These are phyloP conservation scores for Auricularia cornea DNA, from an alignment of 768 basidiomycete species.

Conservation along the genomic window DNA sequence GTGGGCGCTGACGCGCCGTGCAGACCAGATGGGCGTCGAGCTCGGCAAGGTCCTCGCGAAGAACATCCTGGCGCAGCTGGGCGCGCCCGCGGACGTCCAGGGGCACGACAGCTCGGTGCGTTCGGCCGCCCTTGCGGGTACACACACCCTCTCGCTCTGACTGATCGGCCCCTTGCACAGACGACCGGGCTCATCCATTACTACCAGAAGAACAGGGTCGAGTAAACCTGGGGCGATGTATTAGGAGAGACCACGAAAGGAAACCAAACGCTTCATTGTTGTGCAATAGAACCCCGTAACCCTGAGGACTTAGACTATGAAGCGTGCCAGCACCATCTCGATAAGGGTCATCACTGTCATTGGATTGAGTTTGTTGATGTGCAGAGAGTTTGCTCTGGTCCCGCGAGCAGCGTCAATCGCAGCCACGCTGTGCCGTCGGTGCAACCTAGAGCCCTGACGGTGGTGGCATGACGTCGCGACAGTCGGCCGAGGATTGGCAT, in stretches of 20 bases:
- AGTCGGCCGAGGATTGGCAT: no score
- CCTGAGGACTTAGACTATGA: no score
- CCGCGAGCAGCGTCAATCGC: no score
- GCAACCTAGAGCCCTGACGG: no score
- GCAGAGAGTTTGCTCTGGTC: no score
- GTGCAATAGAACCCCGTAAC: background rate
- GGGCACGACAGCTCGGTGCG: conserved; percentile 82
- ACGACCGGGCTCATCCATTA: conserved; percentile 96
- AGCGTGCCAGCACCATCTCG: no score
- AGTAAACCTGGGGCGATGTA: no score
- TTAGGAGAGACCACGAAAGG: background rate
- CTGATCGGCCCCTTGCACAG: conserved; percentile 30
- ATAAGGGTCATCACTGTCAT: no score
- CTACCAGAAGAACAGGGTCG: conserved; percentile 84
- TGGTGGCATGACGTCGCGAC: no score
- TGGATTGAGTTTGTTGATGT: no score
- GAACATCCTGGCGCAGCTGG: conserved; percentile 85
- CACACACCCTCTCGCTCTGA: background rate
- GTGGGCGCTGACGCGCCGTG: no score
- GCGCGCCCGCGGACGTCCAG: conserved; percentile 64
- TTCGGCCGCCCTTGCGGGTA: background rate
- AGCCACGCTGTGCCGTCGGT: no score
- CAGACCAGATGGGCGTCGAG: conserved; percentile 99
- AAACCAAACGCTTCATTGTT: background rate
- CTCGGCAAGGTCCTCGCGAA: conserved; percentile 96